A percentile compares a stretch with the other conserved stretches of the same genome.
phyloP scores from a whole-genome alignment of 805 yeast genomes.

The Metschnikowia orientalis region DNA sequence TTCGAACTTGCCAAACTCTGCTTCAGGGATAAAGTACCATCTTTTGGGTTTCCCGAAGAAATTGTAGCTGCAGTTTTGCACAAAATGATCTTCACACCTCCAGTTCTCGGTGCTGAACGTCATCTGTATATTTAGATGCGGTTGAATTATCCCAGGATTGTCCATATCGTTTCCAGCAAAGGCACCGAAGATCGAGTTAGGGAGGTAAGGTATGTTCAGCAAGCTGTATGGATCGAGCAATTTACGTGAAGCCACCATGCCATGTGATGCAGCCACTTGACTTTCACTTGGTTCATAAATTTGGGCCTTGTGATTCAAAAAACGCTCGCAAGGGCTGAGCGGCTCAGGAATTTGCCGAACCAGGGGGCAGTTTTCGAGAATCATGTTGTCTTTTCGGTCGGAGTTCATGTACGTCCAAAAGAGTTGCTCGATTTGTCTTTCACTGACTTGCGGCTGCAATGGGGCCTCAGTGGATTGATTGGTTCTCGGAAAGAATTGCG shows the following conservation, averaged over 20 bases:
- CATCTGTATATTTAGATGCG: slow-evolving; percentile 50
- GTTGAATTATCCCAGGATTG: slow-evolving; percentile 39
- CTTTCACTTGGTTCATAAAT: slow-evolving; percentile 1
- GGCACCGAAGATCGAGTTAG: slow-evolving; percentile 45
- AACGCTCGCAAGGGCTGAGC: slow-evolving; percentile 1
- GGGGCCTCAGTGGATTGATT: slow-evolving; percentile 3
- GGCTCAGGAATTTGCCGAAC: neutral
- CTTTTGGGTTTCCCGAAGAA: slow-evolving; percentile 52
- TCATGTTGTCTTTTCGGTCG: slow-evolving; percentile 9
- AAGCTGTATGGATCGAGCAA: slow-evolving; percentile 52
- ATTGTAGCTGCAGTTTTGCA: slow-evolving; percentile 49
- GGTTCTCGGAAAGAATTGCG: slow-evolving; percentile 1
- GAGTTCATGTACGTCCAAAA: slow-evolving; percentile 35
- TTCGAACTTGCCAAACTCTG: slow-evolving; percentile 51
- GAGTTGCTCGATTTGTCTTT: slow-evolving; percentile 33
- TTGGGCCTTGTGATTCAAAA: neutral
- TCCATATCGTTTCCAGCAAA: slow-evolving; percentile 40
- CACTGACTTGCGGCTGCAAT: too few relatives aligned
- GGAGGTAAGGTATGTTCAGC: slow-evolving; percentile 48
- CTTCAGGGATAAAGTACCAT: slow-evolving; percentile 64
- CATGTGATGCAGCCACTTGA: neutral
- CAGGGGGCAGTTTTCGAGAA: slow-evolving; percentile 1
- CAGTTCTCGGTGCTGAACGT: slow-evolving; percentile 53
- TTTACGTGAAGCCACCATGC: neutral
- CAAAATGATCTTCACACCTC: slow-evolving; percentile 57